Conservation (phyloP, 2,329 filamentous ascomycete genomes). For the Lasiodiplodia gonubiensis region DNA sequence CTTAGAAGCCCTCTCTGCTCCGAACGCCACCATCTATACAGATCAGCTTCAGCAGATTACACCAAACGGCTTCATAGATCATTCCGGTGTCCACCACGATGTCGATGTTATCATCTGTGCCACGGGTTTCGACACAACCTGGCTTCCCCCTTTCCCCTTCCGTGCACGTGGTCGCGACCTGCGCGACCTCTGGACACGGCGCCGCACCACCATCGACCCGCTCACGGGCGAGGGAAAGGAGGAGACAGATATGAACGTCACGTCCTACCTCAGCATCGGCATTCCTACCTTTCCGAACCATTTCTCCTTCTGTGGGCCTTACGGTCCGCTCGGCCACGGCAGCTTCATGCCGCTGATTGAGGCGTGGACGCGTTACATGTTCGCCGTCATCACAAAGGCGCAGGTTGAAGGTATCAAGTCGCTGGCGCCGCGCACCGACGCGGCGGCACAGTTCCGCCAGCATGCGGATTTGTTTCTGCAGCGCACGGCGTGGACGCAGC, state of each 20-base stretch:
- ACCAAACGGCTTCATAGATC: slow-evolving; percentile 52
- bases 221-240: slow-evolving; percentile 31
- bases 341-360: slow-evolving; percentile 51
- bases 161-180: slow-evolving; percentile 50
- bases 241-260: slow-evolving; percentile 40
- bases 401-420: slow-evolving; percentile 50
- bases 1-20: slow-evolving; percentile 56
- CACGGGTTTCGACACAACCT: slow-evolving; percentile 54
- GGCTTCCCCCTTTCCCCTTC: slow-evolving; percentile 46
- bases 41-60: slow-evolving; percentile 53
- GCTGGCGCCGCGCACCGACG: slow-evolving; percentile 47
- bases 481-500: slow-evolving; percentile 56
- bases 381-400: not conserved
- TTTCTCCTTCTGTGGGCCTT: slow-evolving; percentile 49
- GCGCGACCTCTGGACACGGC: slow-evolving; percentile 47
- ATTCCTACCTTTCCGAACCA: slow-evolving; percentile 52
- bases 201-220: slow-evolving; percentile 41
- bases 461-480: slow-evolving; percentile 56
- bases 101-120: slow-evolving; percentile 54
- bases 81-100: slow-evolving; percentile 48
- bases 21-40: slow-evolving; percentile 59
- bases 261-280: slow-evolving; percentile 48
- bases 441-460: slow-evolving; percentile 45
- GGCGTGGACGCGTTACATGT: slow-evolving; percentile 40
- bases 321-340: slow-evolving; percentile 35